Evolutionary conservation across 495 filamentous ascomycete genomes (phyloP).

Genomic region (Aspergillus carlsbadensis): DNA sequence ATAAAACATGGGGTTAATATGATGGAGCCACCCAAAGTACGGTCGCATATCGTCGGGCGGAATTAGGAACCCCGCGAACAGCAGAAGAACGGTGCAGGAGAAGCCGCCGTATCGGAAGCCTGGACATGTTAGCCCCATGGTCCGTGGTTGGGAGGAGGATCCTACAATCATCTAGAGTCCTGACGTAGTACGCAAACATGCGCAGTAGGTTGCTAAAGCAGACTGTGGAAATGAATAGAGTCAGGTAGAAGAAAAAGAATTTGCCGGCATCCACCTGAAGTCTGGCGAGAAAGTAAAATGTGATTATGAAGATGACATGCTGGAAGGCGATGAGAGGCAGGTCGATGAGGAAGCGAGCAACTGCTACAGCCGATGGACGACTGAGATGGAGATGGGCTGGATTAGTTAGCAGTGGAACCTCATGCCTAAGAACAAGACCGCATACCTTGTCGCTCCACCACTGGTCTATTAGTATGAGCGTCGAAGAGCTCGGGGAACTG

Average conservation of each 20-base stretch:
- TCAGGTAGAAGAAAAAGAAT: slow-evolving; percentile 9
- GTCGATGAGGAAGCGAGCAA: slow-evolving; percentile 1
- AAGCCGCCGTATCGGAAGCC: slow-evolving; percentile 25
- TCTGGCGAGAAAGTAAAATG: neutral
- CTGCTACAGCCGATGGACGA: neutral
- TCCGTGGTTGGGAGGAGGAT: too few relatives aligned
- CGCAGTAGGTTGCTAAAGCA: slow-evolving; percentile 9
- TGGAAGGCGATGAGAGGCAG: slow-evolving; percentile 1
- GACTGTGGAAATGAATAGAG: slow-evolving; percentile 1
- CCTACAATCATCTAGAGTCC: slow-evolving; percentile 3
- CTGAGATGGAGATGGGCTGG: neutral
- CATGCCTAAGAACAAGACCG: neutral
- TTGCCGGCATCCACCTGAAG: slow-evolving; percentile 1
- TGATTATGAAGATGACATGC: neutral
- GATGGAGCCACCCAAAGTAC: slow-evolving; percentile 74
- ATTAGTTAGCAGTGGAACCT: neutral
- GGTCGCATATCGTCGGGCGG: slow-evolving; percentile 62
- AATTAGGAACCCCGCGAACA: slow-evolving; percentile 59
- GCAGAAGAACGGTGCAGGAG: slow-evolving; percentile 49
- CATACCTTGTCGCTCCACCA: slow-evolving; percentile 28
- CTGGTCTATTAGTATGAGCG: slow-evolving; percentile 63
- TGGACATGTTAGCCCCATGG: neutral
- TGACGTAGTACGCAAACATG: slow-evolving; percentile 7
- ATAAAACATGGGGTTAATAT: slow-evolving; percentile 69
- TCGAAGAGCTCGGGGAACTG: slow-evolving; percentile 69